Conservation (phyloP, 164 flowering plant genomes). For the Macadamia tetraphylla region DNA sequence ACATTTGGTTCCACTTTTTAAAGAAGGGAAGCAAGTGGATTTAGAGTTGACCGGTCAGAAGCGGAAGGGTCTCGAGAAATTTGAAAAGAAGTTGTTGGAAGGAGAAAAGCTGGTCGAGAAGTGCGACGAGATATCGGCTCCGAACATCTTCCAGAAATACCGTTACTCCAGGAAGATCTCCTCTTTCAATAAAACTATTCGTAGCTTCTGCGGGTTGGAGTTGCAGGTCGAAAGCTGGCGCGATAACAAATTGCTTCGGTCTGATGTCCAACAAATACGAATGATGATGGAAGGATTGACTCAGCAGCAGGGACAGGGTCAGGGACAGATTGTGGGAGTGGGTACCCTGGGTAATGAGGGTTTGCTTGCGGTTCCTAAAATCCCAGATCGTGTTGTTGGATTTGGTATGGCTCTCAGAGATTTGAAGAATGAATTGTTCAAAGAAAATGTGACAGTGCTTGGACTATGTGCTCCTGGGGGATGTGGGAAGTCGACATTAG, state of each 20-base stretch:
- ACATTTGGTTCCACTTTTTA: slow-evolving; percentile 2
- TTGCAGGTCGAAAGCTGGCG: too few species aligned
- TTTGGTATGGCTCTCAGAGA: slow-evolving; percentile 31
- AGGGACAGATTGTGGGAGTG: not conserved
- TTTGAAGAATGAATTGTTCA: slow-evolving; percentile 26
- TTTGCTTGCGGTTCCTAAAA: slow-evolving; percentile 15
- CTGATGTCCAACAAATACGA: too few species aligned
- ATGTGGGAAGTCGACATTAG: slow-evolving; percentile 22
- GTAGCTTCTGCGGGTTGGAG: too few species aligned
- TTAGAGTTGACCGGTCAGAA: slow-evolving; percentile 3
- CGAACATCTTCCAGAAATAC: slow-evolving; percentile 4
- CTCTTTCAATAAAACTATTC: slow-evolving; percentile 11
- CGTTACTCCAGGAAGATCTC: slow-evolving; percentile 11
- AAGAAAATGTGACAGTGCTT: slow-evolving; percentile 2
- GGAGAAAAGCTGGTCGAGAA: slow-evolving; percentile 16
- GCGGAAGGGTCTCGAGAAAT: not conserved
- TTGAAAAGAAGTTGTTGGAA: slow-evolving; percentile 7
- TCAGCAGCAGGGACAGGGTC: too few species aligned
- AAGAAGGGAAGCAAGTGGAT: slow-evolving; percentile 10
- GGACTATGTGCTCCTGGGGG: slow-evolving; percentile 10
- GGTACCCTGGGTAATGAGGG: not conserved
- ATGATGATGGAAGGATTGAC: too few species aligned
- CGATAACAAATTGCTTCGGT: too few species aligned
- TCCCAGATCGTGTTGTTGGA: slow-evolving; percentile 20
- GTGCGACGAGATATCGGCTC: not conserved